Evolutionary conservation across 257 asterid genomes (phyloP), one percentile per base, ranked within the genome.

Genomic region (Datura wrightii): DNA sequence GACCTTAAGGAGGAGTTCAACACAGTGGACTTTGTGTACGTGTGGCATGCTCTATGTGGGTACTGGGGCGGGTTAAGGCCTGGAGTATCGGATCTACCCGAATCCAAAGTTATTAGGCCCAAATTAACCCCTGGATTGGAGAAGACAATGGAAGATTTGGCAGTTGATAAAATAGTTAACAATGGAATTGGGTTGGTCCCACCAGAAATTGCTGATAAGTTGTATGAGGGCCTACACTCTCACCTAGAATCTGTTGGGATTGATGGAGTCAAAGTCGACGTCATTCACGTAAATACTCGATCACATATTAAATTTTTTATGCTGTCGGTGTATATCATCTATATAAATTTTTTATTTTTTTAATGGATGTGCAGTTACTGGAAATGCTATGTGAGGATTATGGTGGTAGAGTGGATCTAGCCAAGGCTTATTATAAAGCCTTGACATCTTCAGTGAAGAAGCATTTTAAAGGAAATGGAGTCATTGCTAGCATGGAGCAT

Each of bases 41-140:
- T 94, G 31, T 96, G 98, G 99, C 99, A 96, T 84, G 99, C 99
- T 0, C 62, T 96, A 24, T 94, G 98, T 65, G 99, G 98, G 18
- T 96, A 96, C n/a, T 96, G 98, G 99, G 99, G 99, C 19, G 99
- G 99, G 88, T 79, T 96, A 7, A 72, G 97, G 62, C 98, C 99
- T 76, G 85, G 86, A 7, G 86, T 69, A 2, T 39, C 86, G 10
- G 94, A 92, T 78, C 83, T 96, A 54, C 98, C 99, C n/a, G 86
- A 91, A 31, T 92, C 94, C 0, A 87, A 86, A 78, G 94, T 96
- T 10, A 87, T 94, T 18, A 82, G 76, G 50, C 99, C 99, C 78
- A 88, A 91, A 55, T 60, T 96, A 37, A 87, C 98, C 1, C 97
- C 99, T 36, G 99, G 98, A 72, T 89, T 94, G 34, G 31, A 92